Evolutionary conservation across 1,284 basidiomycete genomes (phyloP).

Genomic region (Marasmius tenuissimus): DNA sequence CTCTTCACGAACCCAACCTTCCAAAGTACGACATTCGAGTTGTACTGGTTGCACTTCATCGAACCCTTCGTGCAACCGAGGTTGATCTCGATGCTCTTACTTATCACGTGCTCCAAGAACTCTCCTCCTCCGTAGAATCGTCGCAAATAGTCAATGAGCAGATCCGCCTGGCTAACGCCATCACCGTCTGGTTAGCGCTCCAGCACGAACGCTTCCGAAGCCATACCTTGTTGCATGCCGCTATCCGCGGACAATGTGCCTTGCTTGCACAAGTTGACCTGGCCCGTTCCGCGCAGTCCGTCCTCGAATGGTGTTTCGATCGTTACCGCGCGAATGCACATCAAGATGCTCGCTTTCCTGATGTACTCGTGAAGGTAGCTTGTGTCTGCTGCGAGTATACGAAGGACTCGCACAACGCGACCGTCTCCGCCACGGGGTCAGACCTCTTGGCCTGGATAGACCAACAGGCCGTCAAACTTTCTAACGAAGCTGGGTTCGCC

Average conservation of each 20-base stretch:
- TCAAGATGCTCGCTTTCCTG: slow-evolving; percentile 56
- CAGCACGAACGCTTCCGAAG: slow-evolving; percentile 57
- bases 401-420: slow-evolving; percentile 25
- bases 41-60: slow-evolving; percentile 57
- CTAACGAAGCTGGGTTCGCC: slow-evolving; percentile 36
- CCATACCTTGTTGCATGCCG: slow-evolving; percentile 57
- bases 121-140: slow-evolving; percentile 68
- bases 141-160: slow-evolving; percentile 88
- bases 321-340: slow-evolving; percentile 38
- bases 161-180: slow-evolving; percentile 69
- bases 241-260: slow-evolving; percentile 68
- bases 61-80: slow-evolving; percentile 46
- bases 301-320: slow-evolving; percentile 76
- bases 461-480: slow-evolving; percentile 43
- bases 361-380: slow-evolving; percentile 65
- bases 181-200: slow-evolving; percentile 73
- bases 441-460: slow-evolving; percentile 69
- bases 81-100: slow-evolving; percentile 52
- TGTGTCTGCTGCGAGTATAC: slow-evolving; percentile 57
- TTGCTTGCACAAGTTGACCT: slow-evolving; percentile 74
- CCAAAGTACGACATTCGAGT: slow-evolving; percentile 52
- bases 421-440: slow-evolving; percentile 36
- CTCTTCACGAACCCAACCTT: slow-evolving; percentile 59
- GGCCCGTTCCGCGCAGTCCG: slow-evolving; percentile 64
- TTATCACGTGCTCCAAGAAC: slow-evolving; percentile 75